A percentile compares a stretch with the other conserved stretches of the same genome.
Evolutionary conservation across 2,329 filamentous ascomycete genomes (phyloP).

Genomic region (Thermothelomyces thermophilus): DNA sequence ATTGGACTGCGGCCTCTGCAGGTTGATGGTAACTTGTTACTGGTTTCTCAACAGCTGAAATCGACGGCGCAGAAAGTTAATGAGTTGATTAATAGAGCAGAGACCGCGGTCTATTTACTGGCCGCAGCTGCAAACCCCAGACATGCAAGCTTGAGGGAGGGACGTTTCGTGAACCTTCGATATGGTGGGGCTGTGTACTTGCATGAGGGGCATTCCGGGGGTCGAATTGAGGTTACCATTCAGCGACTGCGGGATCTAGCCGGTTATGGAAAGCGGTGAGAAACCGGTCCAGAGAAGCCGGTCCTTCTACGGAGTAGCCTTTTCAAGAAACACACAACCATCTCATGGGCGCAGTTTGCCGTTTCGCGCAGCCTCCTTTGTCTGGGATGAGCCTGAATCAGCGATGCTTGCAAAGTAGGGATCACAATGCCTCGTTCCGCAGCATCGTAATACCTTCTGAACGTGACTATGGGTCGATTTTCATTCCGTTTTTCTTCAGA

Average conservation of each 20-base stretch:
- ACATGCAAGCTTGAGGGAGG: conserved; percentile 8
- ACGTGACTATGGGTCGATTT: neutral
- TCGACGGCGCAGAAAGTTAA: neutral
- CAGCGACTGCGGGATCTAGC: neutral
- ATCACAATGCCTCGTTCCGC: too few relatives aligned
- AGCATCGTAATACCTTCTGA: too few relatives aligned
- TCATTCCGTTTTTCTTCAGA: neutral
- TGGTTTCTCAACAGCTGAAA: neutral
- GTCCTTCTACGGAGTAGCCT: neutral
- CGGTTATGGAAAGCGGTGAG: neutral
- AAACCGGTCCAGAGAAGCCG: neutral
- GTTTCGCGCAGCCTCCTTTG: too few relatives aligned
- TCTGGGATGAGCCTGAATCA: too few relatives aligned
- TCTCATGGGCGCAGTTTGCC: too few relatives aligned
- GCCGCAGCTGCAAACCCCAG: neutral
- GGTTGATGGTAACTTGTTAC: neutral
- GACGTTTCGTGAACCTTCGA: conserved; percentile 27
- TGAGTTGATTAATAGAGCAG: neutral
- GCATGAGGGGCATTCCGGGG: conserved; percentile 3
- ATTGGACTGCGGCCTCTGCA: neutral
- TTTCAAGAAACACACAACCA: neutral
- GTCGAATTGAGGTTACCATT: too few relatives aligned
- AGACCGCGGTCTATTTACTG: neutral
- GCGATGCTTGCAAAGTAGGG: too few relatives aligned
- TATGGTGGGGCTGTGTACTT: conserved; percentile 19